Base-by-base conservation (phyloP, 2,329 filamentous ascomycete genomes). In the Penicillium verrucosum region DNA sequence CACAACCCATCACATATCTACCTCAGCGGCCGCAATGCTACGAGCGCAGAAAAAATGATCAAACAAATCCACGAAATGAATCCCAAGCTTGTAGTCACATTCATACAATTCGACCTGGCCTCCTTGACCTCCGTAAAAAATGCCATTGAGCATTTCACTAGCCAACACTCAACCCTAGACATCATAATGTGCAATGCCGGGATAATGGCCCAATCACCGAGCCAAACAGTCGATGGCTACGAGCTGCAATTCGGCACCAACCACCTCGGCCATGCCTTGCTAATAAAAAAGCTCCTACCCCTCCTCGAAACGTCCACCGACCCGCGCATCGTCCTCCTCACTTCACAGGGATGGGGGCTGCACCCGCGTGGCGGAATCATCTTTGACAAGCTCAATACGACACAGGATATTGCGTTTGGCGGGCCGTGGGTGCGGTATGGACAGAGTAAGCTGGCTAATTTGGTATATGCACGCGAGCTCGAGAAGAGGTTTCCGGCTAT, bases 221-320 rank as follows among this genome's bases (percentile, higher is more conserved):
- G 57, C 2, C 60, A 75, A 9, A 79, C 77, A 5, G 63, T 67
- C 27, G 76, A 82, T 18, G 79, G 79, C 14, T 82, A 80, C 56
- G 81, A 82, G 61, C 60, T 77, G 10, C 76, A 81, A 57, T 80
- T 82, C 56, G 78, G 75, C 1, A 78, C 74, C 2, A 83, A 82
- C 54, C 78, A 82, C 62, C 61, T 82, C 38, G 79, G 79, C 16
- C 79, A 81, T 51, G 77, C 79, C 5, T 71, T 79, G 3, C 68
- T 82, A 12, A 67, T 75, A n/a, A 69, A 75, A 54, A 66, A 73
- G 3, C 62, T 80, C 10, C 54, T 75, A 2, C 73, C 73, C 12
- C 25, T 58, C 6, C 54, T 62, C 7, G 16, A 56, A 27, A 38
- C 23, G 14, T 25, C 50, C 14, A 18, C 6, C 1, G 30, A 59